These are phyloP conservation scores for Cyclanthera cordifolia DNA, from an alignment of 306 rosid species.

Conservation along the genomic window DNA sequence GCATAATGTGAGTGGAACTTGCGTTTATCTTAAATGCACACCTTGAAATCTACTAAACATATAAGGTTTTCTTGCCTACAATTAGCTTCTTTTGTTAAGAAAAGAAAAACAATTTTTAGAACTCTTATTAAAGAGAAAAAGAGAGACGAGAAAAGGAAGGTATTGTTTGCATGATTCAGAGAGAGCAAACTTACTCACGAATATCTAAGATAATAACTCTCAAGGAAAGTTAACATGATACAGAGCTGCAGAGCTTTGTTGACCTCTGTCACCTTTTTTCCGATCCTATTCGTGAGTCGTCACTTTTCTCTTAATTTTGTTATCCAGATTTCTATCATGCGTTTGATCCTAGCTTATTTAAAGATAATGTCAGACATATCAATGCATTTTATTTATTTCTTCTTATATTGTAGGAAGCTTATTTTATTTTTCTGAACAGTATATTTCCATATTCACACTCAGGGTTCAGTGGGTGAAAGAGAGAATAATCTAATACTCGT, in stretches of 20 bases:
- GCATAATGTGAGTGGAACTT: background rate
- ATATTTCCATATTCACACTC: background rate
- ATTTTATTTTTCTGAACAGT: background rate
- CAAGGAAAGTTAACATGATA: no score
- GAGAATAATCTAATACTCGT: background rate
- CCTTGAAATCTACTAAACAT: background rate
- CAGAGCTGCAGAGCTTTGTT: no score
- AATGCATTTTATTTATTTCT: background rate
- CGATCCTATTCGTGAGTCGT: no score
- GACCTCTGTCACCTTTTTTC: no score
- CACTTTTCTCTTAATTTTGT: no score
- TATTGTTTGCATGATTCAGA: background rate
- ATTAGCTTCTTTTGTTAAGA: background rate
- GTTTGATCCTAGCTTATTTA: background rate
- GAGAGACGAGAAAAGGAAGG: background rate
- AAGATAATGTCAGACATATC: background rate
- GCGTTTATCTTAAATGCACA: background rate
- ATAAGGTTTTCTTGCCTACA: background rate
- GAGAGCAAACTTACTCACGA: no score
- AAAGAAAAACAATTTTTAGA: background rate
- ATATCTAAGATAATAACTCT: no score
- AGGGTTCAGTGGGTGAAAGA: background rate
- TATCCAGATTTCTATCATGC: background rate
- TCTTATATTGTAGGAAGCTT: background rate
- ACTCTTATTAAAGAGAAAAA: background rate